phyloP scores from a whole-genome alignment of 345 rosid species.

The Durio zibethinus region DNA sequence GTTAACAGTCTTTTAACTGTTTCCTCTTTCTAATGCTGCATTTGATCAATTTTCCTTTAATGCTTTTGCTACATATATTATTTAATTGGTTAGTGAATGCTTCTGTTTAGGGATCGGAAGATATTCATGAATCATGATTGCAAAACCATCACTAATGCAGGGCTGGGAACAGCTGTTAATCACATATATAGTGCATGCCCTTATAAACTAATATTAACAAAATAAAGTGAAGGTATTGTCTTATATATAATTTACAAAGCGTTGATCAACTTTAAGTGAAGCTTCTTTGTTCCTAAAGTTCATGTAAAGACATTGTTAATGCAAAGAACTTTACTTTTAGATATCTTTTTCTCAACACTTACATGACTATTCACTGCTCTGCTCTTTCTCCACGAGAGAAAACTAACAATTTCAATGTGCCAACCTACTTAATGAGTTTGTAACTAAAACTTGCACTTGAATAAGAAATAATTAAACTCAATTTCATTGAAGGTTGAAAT shows the following conservation, averaged over 20 bases:
- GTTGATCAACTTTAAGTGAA: not conserved
- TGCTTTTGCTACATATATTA: not conserved
- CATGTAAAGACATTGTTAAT: not conserved
- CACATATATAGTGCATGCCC: not conserved
- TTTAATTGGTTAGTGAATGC: not conserved
- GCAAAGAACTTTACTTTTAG: not conserved
- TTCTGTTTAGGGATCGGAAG: not conserved
- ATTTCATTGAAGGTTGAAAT: not conserved
- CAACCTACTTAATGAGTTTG: not conserved
- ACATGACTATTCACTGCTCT: not conserved
- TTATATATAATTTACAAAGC: not conserved
- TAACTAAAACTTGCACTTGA: not conserved
- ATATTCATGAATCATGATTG: not conserved
- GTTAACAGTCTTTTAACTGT: too few species aligned
- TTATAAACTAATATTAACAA: not conserved
- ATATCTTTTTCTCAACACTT: not conserved
- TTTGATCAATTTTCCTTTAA: too few species aligned
- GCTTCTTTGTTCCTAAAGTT: not conserved
- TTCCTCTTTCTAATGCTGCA: too few species aligned
- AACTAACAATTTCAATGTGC: not conserved
- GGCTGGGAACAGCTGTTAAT: slow-evolving; percentile 2
- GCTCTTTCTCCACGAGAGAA: not conserved
- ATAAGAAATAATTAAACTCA: not conserved
- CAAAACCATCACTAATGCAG: not conserved
- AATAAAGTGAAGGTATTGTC: not conserved